A percentile compares a stretch with the other conserved stretches of the same genome.
Conservation (phyloP, 2,329 filamentous ascomycete species). For the Fusarium sp. region DNA sequence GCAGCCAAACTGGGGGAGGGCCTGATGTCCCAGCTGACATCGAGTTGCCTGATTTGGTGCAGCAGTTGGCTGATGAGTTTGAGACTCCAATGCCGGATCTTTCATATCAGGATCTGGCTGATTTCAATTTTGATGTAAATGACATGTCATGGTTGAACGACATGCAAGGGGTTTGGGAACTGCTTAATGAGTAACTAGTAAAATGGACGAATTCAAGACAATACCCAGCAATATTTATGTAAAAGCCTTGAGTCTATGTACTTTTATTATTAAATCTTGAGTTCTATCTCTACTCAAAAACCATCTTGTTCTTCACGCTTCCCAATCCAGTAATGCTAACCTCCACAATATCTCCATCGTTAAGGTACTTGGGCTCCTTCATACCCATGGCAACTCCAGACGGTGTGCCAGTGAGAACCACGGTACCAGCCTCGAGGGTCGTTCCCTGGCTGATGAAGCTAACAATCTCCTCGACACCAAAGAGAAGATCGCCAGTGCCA, state of each 20-base stretch:
- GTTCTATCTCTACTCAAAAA: conserved; percentile 43
- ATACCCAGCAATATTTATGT: background rate
- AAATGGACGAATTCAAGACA: background rate
- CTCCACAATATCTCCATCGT: conserved; percentile 58
- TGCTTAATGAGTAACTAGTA: conserved; percentile 39
- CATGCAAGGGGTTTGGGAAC: conserved; percentile 48
- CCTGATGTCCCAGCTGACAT: background rate
- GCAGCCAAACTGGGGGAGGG: background rate
- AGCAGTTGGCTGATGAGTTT: conserved; percentile 40
- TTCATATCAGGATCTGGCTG: conserved; percentile 39
- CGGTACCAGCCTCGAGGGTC: conserved; percentile 63
- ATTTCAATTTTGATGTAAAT: conserved; percentile 47
- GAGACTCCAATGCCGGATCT: conserved; percentile 37
- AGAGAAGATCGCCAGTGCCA: conserved; percentile 62
- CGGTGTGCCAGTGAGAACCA: conserved; percentile 62
- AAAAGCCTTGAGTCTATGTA: background rate
- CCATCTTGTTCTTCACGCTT: conserved; percentile 54
- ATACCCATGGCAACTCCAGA: conserved; percentile 61
- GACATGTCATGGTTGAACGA: conserved; percentile 52
- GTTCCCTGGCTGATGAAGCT: conserved; percentile 60
- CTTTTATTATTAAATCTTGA: conserved; percentile 1
- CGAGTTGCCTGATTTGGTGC: conserved; percentile 22
- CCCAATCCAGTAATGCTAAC: conserved; percentile 54
- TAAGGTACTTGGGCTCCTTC: conserved; percentile 56
- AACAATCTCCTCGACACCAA: conserved; percentile 60